Percentiles rank a stretch among this genome's conserved stretches.
These are phyloP conservation scores for Turritis glabra DNA, from an alignment of 345 rosid genomes.

Conservation along the genomic window DNA sequence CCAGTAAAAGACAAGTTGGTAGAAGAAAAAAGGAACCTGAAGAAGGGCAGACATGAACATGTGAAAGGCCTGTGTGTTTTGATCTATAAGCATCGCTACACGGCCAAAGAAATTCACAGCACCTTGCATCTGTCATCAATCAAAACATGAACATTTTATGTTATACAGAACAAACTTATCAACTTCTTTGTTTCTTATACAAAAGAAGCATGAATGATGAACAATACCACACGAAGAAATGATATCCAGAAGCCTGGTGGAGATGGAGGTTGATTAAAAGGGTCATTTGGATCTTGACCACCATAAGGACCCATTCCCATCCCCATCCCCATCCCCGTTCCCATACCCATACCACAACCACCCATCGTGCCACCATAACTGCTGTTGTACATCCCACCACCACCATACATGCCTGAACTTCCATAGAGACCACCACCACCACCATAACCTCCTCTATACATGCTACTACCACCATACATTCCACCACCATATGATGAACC, in stretches of 20 bases:
- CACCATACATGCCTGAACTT: slow-evolving; percentile 62
- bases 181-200: slow-evolving; percentile 5
- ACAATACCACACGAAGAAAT: slow-evolving; percentile 78
- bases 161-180: not conserved
- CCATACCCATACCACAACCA: slow-evolving; percentile 91
- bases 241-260: slow-evolving; percentile 99
- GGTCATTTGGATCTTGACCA: slow-evolving; percentile 90
- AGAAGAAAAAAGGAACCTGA: slow-evolving; percentile 54
- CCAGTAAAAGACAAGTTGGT: slow-evolving; percentile 5
- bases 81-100: slow-evolving; percentile 75
- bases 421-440: slow-evolving; percentile 55
- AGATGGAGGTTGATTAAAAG: slow-evolving; percentile 73
- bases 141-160: not conserved
- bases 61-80: slow-evolving; percentile 88
- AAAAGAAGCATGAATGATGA: slow-evolving; percentile 16
- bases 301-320: slow-evolving; percentile 86
- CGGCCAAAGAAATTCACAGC: slow-evolving; percentile 83
- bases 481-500: slow-evolving; percentile 54
- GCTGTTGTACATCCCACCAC: slow-evolving; percentile 56
- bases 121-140: slow-evolving; percentile 74
- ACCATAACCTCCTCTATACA: slow-evolving; percentile 85
- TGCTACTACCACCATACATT: slow-evolving; percentile 71
- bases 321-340: slow-evolving; percentile 46
- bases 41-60: slow-evolving; percentile 93
- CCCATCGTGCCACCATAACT: slow-evolving; percentile 86